Conservation (phyloP, 331 rosid species). For the Acacia concinna region DNA sequence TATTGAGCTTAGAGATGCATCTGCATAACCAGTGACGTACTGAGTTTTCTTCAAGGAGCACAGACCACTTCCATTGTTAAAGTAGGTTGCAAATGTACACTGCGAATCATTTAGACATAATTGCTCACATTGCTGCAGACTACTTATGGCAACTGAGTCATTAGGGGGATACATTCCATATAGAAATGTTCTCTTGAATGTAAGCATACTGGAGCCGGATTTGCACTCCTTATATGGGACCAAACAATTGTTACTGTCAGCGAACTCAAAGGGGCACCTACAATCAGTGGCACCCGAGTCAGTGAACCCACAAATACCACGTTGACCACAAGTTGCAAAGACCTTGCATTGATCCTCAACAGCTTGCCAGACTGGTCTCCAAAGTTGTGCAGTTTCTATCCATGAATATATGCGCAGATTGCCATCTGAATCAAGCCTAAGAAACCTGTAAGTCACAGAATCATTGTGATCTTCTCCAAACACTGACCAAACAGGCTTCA, state of each 20-base stretch:
- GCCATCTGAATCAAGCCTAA: constrained; percentile 79
- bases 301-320: constrained; percentile 58
- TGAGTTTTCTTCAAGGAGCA: constrained; percentile 60
- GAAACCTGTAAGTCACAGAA: constrained; percentile 53
- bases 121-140: constrained; percentile 55
- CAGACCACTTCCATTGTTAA: constrained; percentile 64
- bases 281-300: constrained; percentile 56
- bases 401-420: constrained; percentile 79
- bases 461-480: constrained; percentile 75
- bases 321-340: constrained; percentile 68
- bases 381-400: constrained; percentile 50
- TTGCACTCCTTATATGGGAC: constrained; percentile 47
- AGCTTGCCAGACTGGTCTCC: constrained; percentile 87
- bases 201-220: constrained; percentile 42
- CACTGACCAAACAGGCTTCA: constrained; percentile 59
- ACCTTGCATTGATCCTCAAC: constrained; percentile 85
- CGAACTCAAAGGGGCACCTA: constrained; percentile 56
- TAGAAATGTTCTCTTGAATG: constrained; percentile 42
- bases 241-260: constrained; percentile 47
- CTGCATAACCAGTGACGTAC: constrained; percentile 62
- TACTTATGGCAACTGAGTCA: constrained; percentile 41
- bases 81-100: constrained; percentile 68
- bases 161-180: constrained; percentile 68
- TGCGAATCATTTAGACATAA: constrained; percentile 56
- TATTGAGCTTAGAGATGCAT: constrained; percentile 58